These are phyloP conservation scores for Penicillium sp. DNA, from an alignment of 2,329 filamentous ascomycete genomes.

Conservation along the genomic window DNA sequence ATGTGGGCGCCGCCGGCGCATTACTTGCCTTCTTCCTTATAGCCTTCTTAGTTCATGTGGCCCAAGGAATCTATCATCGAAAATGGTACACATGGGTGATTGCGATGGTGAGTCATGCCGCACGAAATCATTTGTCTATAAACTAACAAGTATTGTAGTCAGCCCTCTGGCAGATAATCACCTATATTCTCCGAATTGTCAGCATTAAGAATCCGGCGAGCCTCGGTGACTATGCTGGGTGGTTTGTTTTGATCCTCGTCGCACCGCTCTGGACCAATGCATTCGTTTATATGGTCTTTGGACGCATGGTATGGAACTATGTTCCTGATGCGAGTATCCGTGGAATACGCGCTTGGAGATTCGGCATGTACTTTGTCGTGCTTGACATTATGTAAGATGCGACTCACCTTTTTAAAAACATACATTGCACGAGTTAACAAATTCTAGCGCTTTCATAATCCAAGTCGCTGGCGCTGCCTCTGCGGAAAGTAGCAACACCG, in stretches of 20 bases:
- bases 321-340: conserved; percentile 35
- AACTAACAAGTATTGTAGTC: background rate
- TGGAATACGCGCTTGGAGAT: conserved; percentile 31
- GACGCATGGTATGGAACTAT: conserved; percentile 45
- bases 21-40: conserved; percentile 3
- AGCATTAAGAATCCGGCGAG: conserved; percentile 39
- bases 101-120: conserved; percentile 2
- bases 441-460: conserved; percentile 4
- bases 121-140: background rate
- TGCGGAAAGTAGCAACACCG: background rate
- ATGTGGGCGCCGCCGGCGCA: conserved; percentile 4
- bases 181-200: conserved; percentile 39
- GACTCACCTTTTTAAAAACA: background rate
- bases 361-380: conserved; percentile 39
- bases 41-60: conserved; percentile 2
- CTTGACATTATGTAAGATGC: conserved; percentile 32
- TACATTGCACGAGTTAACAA: background rate
- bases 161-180: conserved; percentile 28
- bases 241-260: conserved; percentile 8
- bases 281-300: conserved; percentile 46
- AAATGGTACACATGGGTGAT: conserved; percentile 11
- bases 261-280: conserved; percentile 41
- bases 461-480: conserved; percentile 11
- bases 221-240: conserved; percentile 19
- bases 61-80: conserved; percentile 3